Evolutionary conservation across 257 asterid species (phyloP).

Genomic region (Nyctanthes arbortristis): DNA sequence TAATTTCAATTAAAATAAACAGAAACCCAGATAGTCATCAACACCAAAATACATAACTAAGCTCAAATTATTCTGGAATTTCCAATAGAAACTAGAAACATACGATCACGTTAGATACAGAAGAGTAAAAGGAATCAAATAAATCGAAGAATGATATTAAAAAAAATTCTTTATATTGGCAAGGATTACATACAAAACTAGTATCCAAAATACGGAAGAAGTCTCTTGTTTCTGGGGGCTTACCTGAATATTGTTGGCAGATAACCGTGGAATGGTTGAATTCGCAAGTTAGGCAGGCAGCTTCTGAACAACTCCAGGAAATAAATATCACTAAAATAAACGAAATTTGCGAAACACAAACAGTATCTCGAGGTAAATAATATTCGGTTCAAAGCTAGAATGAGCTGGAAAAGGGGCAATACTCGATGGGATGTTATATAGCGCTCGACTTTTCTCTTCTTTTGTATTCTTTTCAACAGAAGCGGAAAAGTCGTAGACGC

Average conservation of each 20-base stretch:
- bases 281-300: conserved; percentile 16
- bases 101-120: neutral
- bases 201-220: neutral
- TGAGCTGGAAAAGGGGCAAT: conserved; percentile 32
- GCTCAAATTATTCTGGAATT: too few relatives aligned
- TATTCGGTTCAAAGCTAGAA: neutral
- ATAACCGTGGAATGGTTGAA: conserved; percentile 20
- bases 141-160: neutral
- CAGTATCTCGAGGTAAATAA: neutral
- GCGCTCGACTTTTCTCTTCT: neutral
- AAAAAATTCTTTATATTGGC: neutral
- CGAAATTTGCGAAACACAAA: neutral
- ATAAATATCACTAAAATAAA: neutral
- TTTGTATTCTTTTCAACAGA: too few relatives aligned
- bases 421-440: too few relatives aligned
- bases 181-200: neutral
- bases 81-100: too few relatives aligned
- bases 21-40: too few relatives aligned
- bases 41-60: too few relatives aligned
- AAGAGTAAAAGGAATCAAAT: neutral
- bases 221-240: conserved; percentile 4
- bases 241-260: conserved; percentile 41
- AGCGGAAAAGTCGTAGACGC: neutral
- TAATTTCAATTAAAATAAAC: too few relatives aligned
- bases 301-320: neutral